These are phyloP conservation scores for Candolleomyces aberdarensis DNA, from an alignment of 768 basidiomycete genomes.

Conservation along the genomic window DNA sequence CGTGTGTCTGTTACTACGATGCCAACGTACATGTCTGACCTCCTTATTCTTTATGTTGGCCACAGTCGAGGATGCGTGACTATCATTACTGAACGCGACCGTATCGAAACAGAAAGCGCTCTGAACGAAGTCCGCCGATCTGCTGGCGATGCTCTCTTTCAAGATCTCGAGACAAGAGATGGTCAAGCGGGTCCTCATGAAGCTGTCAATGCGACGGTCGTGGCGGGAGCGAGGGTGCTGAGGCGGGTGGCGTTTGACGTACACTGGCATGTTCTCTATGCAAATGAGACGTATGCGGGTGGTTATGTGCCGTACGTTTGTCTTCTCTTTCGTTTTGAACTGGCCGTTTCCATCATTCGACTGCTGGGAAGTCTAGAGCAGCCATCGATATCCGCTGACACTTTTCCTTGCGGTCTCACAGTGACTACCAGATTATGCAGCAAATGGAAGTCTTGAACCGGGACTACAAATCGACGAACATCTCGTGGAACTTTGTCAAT, in stretches of 20 bases:
- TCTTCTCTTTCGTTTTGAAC: not conserved
- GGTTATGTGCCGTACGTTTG: slow-evolving; percentile 38
- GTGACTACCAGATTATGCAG: slow-evolving; percentile 30
- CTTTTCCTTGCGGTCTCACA: slow-evolving; percentile 15
- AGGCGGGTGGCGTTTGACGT: slow-evolving; percentile 21
- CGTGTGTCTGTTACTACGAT: too few relatives aligned
- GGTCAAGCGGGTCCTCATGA: too few relatives aligned
- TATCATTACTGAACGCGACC: too few relatives aligned
- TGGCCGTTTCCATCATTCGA: not conserved
- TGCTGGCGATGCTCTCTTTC: too few relatives aligned
- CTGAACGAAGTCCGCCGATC: too few relatives aligned
- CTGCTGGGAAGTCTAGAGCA: too few relatives aligned
- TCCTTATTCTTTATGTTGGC: too few relatives aligned
- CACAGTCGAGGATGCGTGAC: too few relatives aligned
- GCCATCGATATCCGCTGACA: not conserved
- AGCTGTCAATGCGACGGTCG: too few relatives aligned
- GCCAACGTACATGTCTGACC: too few relatives aligned
- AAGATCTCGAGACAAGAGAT: too few relatives aligned
- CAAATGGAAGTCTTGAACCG: slow-evolving; percentile 42
- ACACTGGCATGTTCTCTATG: slow-evolving; percentile 28
- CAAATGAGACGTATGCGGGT: slow-evolving; percentile 27
- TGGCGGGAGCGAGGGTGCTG: not conserved
- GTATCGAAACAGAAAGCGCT: too few relatives aligned
- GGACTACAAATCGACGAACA: slow-evolving; percentile 32
- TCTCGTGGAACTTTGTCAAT: slow-evolving; percentile 32